Evolutionary conservation across 495 filamentous ascomycete species (phyloP).

Genomic region (Hyaloscypha finlandica): DNA sequence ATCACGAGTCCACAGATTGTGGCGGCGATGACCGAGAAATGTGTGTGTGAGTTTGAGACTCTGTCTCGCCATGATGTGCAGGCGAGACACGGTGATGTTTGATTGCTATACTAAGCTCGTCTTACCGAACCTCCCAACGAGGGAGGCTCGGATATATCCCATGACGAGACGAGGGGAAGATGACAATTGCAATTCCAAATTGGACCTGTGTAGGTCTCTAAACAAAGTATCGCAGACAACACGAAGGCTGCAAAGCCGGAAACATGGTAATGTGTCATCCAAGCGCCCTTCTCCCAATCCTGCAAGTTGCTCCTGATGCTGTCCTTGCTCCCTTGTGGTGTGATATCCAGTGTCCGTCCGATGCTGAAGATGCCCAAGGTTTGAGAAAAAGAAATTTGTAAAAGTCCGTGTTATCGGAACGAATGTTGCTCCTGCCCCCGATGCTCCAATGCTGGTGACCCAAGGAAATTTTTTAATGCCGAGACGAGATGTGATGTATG

Average conservation of each 20-base stretch:
- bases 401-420: neutral
- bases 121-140: neutral
- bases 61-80: constrained; percentile 4
- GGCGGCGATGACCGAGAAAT: neutral
- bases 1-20: neutral
- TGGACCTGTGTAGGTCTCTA: neutral
- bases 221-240: constrained; percentile 7
- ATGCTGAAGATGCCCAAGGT: constrained; percentile 5
- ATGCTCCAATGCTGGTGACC: constrained; percentile 21
- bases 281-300: constrained; percentile 1
- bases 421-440: constrained; percentile 2
- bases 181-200: neutral
- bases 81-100: constrained; percentile 4
- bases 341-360: neutral
- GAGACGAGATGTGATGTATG: constrained; percentile 24
- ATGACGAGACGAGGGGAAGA: neutral
- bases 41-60: constrained; percentile 7
- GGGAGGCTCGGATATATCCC: too few species aligned
- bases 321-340: neutral
- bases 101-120: constrained; percentile 8
- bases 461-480: constrained; percentile 18
- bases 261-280: constrained; percentile 5
- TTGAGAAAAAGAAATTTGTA: constrained; percentile 2
- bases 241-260: neutral
- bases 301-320: constrained; percentile 1